Evolutionary conservation across 768 basidiomycete species (phyloP).

Genomic region (Pulveroboletus sp.): DNA sequence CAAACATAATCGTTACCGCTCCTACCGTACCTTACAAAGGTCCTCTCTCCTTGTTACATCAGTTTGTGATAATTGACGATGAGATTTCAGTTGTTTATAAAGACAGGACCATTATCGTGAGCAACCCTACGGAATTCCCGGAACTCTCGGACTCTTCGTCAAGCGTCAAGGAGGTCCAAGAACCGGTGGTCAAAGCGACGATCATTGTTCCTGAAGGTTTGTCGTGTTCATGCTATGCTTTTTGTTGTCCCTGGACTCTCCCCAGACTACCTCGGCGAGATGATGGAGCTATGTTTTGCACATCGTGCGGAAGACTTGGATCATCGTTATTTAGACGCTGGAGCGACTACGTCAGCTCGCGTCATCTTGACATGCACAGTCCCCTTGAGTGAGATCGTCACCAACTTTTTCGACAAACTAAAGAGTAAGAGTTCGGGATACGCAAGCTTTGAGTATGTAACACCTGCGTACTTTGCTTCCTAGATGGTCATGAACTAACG

Average conservation of each 20-base stretch:
- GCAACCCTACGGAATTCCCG: conserved; percentile 95
- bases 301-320: conserved; percentile 83
- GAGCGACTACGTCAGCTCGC: conserved; percentile 42
- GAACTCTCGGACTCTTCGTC: conserved; percentile 60
- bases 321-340: conserved; percentile 76
- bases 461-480: not conserved
- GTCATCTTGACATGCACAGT: conserved; percentile 78
- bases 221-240: conserved; percentile 1
- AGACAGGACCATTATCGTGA: conserved; percentile 60
- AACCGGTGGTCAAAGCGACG: conserved; percentile 89
- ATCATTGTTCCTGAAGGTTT: conserved; percentile 92
- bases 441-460: conserved; percentile 82
- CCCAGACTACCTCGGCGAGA: conserved; percentile 86
- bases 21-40: conserved; percentile 94
- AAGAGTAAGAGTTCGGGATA: conserved; percentile 92
- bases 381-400: conserved; percentile 92
- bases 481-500: not conserved
- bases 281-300: conserved; percentile 91
- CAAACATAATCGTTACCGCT: conserved; percentile 91
- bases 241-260: not conserved
- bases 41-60: conserved; percentile 20
- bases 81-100: conserved; percentile 61
- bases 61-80: not conserved
- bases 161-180: conserved; percentile 74
- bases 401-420: conserved; percentile 91